Evolutionary conservation across 1,284 basidiomycete genomes (phyloP), one percentile per base, ranked within the genome.

Genomic region (Athelia sp.): DNA sequence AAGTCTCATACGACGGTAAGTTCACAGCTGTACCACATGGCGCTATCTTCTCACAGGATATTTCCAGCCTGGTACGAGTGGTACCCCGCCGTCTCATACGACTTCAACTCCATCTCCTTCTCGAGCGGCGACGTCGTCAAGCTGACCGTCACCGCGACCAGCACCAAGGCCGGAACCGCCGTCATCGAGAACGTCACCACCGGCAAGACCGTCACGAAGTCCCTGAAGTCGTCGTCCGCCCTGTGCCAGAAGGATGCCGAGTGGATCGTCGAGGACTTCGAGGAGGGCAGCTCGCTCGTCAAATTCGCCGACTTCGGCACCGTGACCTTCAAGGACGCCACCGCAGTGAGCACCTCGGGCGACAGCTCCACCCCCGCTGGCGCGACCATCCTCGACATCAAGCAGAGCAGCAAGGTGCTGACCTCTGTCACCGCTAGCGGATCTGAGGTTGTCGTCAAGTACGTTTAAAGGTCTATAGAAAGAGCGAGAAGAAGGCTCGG

Each of bases 11-110:
- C 26, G 26, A 29, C 13, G 26, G 26, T 29, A 29, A 29, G 26
- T 18, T 19, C n/a, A 14, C 15, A 4, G 23, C 21, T 13, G 13
- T 22, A 31, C 17, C 15, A 9, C 26, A 18, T 23, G 49, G 4
- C 43, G 13, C 24, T 13, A 8, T 23, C 15, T 26, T 21, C 11
- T 26, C 23, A 15, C 17, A 6, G 6, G 4, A 29, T 29, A 13
- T 29, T 29, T 29, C 26, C 46, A 64, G 62, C 60, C 23, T 65
- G 63, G 63, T 65, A 61, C 51, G 63, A 65, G 50, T 65, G 62
- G 61, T 65, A 55, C 58, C 62, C 63, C 24, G 62, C 59, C 56
- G 58, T 51, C 56, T 58, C 63, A 10, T 53, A 57, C 54, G 61
- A 62, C 56, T 62, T 62, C 56, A 50, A 51, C 21, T 61, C 57